Evolutionary conservation across 163 green algal genomes (phyloP).

Genomic region (Volvox carteri): DNA sequence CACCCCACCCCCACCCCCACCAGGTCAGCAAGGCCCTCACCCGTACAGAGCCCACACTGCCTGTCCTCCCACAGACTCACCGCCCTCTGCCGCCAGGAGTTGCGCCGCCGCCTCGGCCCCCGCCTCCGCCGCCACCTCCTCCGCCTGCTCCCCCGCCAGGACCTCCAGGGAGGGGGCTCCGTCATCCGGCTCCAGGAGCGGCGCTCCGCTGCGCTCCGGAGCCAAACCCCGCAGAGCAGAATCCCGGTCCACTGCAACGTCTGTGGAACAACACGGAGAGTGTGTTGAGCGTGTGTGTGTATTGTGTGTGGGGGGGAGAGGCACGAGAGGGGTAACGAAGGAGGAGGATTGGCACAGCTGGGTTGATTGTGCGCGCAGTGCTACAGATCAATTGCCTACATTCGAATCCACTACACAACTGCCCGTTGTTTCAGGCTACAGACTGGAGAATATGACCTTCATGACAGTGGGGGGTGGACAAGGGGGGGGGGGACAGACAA

Average conservation of each 20-base stretch:
- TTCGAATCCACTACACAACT: no score
- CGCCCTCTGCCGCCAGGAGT: not conserved
- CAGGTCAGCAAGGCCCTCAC: not conserved
- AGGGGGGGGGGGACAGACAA: no score
- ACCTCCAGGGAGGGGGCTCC: slow-evolving; percentile 18
- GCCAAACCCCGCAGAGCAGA: not conserved
- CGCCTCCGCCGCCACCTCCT: not conserved
- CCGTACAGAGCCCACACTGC: not conserved
- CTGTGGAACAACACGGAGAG: no score
- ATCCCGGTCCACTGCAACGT: slow-evolving; percentile 25
- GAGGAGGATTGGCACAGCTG: no score
- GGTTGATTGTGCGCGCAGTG: no score
- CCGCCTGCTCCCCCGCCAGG: not conserved
- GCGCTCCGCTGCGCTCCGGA: slow-evolving; percentile 1
- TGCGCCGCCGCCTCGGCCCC: not conserved
- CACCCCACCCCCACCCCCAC: not conserved
- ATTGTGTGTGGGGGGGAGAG: no score
- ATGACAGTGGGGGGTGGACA: no score
- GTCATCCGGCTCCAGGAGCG: not conserved
- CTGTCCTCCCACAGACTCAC: not conserved
- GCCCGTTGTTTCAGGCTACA: no score
- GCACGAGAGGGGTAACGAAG: not conserved
- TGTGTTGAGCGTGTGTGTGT: no score
- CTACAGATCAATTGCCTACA: no score
- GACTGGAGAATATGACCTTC: no score